Base-by-base conservation (phyloP, 1,139 yeast genomes). In the Taphrina flavorubra region DNA sequence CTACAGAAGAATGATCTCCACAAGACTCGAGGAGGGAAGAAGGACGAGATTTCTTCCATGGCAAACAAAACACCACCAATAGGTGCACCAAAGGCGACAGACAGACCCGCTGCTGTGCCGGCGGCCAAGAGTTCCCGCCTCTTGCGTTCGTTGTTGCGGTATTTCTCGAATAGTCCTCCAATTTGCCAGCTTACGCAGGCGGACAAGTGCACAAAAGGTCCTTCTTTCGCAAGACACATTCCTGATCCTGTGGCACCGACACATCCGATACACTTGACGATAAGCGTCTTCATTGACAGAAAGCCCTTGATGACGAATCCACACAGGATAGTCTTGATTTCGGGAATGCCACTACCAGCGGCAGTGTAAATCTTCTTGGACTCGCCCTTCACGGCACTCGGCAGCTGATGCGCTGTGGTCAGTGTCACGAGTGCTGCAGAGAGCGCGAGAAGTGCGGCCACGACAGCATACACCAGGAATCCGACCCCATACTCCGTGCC, bases 31-130 rank as follows among this genome's bases (percentile, higher is more conserved):
- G 87, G 85, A 4, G 87, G 85, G 51, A 86, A 79, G 71, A 85
- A 84, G 73, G 86, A 85, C 71, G 86, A 84, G 46, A 87, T 87
- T 72, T 87, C 90, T 73, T 87, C 91, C 56, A 87, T 79, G 34
- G 87, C 84, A 75, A 87, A 87, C 39, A 87, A 74, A 1, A 87
- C 90, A 1, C 90, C 90, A 4, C 90, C 90, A 68, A 87, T 79
- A 0, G 90, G 90, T 1, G 87, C 83, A 0, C 90, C 90, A 78
- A 87, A 87, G 0, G 90, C 89, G 36, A 87, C 81, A 4, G 90
- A 88, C 11, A 87, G 89, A 6, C 90, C 90, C 11, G 89, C 87
- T 66, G 86, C 83, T 1, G 89, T 87, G 14, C 88, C 84, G 0
- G 90, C 89, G 2, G 87, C 83, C 53, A 87, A 76, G 1, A 87